Conservation (phyloP, 1,284 basidiomycete genomes). For the Pisolithus thermaeus region DNA sequence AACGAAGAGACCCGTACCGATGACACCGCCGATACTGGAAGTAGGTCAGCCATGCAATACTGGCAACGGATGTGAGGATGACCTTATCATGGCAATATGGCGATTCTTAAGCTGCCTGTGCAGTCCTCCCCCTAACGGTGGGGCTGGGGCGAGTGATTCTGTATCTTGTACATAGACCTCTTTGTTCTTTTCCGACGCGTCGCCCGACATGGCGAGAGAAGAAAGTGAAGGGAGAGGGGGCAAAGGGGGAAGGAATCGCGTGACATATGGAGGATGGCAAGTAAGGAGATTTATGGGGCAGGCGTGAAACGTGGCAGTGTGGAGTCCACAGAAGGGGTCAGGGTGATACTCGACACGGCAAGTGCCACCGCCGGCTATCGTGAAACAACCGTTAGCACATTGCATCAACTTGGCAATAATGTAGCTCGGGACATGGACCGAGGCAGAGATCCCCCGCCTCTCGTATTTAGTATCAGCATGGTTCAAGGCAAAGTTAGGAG, state of each 20-base stretch:
- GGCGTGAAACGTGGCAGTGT: not conserved
- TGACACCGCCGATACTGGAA: conserved; percentile 61
- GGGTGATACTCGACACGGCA: too few relatives aligned
- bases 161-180: conserved; percentile 19
- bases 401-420: too few relatives aligned
- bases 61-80: not conserved
- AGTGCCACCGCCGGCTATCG: too few relatives aligned
- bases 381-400: too few relatives aligned
- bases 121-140: conserved; percentile 28
- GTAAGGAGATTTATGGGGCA: not conserved
- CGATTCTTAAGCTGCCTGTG: conserved; percentile 59
- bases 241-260: not conserved
- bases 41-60: not conserved
- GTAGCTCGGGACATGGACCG: too few relatives aligned
- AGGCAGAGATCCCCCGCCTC: too few relatives aligned
- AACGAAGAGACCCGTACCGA: conserved; percentile 67
- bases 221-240: not conserved
- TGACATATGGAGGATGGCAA: too few relatives aligned
- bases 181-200: conserved; percentile 21
- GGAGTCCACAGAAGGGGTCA: not conserved
- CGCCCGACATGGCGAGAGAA: conserved; percentile 4
- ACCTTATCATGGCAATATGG: conserved; percentile 70
- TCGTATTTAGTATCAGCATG: too few relatives aligned
- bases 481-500: too few relatives aligned
- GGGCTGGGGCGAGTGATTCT: conserved; percentile 8